Evolutionary conservation across 2,329 filamentous ascomycete genomes (phyloP).

Genomic region (Aspergillus pseudoterreus): DNA sequence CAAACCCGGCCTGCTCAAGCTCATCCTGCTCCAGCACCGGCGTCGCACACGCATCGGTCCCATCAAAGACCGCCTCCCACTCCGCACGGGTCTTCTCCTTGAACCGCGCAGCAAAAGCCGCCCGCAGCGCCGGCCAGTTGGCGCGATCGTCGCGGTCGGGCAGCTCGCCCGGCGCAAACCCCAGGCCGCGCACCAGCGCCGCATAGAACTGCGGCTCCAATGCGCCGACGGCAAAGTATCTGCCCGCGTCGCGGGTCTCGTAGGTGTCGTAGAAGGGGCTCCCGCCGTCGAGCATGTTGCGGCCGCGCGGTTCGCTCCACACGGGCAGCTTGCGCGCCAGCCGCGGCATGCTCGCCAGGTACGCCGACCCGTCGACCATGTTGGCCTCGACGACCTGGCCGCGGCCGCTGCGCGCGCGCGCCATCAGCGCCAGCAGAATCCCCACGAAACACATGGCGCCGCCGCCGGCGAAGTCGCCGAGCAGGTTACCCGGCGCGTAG

Average conservation of each 20-base stretch:
- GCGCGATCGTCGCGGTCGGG: conserved; percentile 55
- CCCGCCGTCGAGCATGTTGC: conserved; percentile 78
- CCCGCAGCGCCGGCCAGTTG: conserved; percentile 65
- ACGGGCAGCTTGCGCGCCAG: conserved; percentile 60
- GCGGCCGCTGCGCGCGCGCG: conserved; percentile 58
- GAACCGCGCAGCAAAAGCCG: conserved; percentile 62
- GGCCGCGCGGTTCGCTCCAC: conserved; percentile 64
- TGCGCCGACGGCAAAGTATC: conserved; percentile 83
- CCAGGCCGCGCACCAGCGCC: conserved; percentile 63
- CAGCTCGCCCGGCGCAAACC: conserved; percentile 47
- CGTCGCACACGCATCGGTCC: conserved; percentile 88
- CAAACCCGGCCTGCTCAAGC: conserved; percentile 57
- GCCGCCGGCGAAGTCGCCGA: conserved; percentile 89
- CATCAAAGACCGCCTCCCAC: conserved; percentile 85
- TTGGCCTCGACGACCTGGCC: conserved; percentile 94
- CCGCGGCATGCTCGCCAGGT: conserved; percentile 74
- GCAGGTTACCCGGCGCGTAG: conserved; percentile 74
- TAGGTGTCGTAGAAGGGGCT: conserved; percentile 89
- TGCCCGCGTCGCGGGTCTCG: conserved; percentile 68
- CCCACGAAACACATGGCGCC: conserved; percentile 79
- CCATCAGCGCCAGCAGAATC: conserved; percentile 73
- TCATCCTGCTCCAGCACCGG: conserved; percentile 76
- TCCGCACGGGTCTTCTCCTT: conserved; percentile 65
- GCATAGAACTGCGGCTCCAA: conserved; percentile 83
- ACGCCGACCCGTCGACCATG: conserved; percentile 88